phyloP scores from a whole-genome alignment of 257 asterid species.

The Phtheirospermum japonicum region DNA sequence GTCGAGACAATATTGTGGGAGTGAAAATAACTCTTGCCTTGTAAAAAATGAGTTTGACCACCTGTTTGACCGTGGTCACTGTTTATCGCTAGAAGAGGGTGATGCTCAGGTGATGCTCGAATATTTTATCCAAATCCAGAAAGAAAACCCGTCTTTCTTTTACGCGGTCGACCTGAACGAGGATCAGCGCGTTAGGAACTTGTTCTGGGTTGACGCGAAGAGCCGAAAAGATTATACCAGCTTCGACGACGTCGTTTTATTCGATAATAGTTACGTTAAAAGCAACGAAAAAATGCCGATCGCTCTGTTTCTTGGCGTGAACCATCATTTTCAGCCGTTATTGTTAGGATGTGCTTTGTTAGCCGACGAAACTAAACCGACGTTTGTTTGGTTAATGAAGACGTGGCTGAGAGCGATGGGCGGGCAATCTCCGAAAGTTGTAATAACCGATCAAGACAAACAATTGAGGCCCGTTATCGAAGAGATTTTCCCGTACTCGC shows the following conservation, averaged over 20 bases:
- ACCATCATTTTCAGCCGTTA: conserved; percentile 94
- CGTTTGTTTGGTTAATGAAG: conserved; percentile 89
- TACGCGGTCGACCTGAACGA: conserved; percentile 85
- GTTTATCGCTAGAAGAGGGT: conserved; percentile 79
- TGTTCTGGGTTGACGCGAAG: conserved; percentile 94
- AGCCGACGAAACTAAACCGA: conserved; percentile 74
- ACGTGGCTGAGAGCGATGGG: conserved; percentile 95
- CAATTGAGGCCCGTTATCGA: conserved; percentile 63
- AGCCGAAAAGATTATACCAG: conserved; percentile 73
- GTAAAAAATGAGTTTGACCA: conserved; percentile 47
- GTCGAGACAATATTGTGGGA: conserved; percentile 72
- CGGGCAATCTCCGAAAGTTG: conserved; percentile 72
- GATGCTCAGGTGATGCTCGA: conserved; percentile 79
- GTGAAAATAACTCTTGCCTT: conserved; percentile 31
- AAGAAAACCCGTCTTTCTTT: conserved; percentile 69
- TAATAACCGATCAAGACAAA: conserved; percentile 76
- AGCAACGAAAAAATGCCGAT: conserved; percentile 84
- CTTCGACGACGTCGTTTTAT: conserved; percentile 72
- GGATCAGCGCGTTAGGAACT: conserved; percentile 80
- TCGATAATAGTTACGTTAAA: conserved; percentile 72
- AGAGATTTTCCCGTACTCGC: conserved; percentile 69
- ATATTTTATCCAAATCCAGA: conserved; percentile 75
- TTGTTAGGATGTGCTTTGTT: conserved; percentile 80
- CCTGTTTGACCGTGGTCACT: conserved; percentile 58
- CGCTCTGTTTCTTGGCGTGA: conserved; percentile 79